Conservation (phyloP, 129 eudicot genomes). For the Artemisia tridentata region DNA sequence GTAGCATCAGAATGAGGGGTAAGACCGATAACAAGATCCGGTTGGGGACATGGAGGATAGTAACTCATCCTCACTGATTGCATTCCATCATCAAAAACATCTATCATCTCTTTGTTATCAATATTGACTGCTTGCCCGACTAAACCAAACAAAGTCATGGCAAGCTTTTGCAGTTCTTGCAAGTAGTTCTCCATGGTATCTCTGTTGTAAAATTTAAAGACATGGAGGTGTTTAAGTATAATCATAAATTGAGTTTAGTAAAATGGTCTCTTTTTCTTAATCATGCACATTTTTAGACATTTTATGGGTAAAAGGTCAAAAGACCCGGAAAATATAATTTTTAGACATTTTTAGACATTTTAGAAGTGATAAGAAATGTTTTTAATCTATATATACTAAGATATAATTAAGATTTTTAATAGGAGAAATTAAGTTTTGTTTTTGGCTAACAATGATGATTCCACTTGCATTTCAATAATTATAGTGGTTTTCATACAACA, state of each 20-base stretch:
- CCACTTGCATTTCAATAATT: neutral
- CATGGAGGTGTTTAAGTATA: no score
- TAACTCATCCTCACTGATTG: constrained; percentile 49
- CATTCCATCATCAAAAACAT: constrained; percentile 47
- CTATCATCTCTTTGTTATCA: constrained; percentile 30
- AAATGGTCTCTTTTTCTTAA: no score
- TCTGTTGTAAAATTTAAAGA: constrained; percentile 15
- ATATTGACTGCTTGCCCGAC: constrained; percentile 52
- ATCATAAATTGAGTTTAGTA: no score
- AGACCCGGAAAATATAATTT: no score
- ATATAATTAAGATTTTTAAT: neutral
- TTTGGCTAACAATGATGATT: neutral
- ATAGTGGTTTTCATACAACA: no score
- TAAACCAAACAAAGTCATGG: constrained; percentile 26
- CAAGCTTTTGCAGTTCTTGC: constrained; percentile 40
- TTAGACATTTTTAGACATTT: no score
- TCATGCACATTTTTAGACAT: no score
- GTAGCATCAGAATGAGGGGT: constrained; percentile 54
- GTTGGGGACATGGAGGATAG: constrained; percentile 66
- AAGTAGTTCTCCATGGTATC: constrained; percentile 45
- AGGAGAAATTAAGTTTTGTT: neutral
- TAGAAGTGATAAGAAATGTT: no score
- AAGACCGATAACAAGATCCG: constrained; percentile 49
- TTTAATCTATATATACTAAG: no score
- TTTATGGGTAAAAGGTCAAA: no score